Base-by-base conservation (phyloP, 495 filamentous ascomycete species). In the Trichocladium antarcticum region DNA sequence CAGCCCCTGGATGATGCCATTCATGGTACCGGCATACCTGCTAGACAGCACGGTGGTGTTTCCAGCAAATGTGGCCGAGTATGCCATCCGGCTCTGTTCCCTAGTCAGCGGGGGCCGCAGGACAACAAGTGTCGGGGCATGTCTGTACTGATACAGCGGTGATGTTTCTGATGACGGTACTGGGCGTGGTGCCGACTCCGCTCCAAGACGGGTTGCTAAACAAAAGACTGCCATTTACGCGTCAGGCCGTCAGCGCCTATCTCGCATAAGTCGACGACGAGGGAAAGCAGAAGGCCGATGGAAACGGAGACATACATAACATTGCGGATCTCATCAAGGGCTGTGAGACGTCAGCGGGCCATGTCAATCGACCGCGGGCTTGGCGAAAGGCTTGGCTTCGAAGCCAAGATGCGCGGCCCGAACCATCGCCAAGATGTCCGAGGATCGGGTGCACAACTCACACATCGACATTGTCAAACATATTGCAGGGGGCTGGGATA, bases 1-100 rank as follows among this genome's bases (percentile, higher is more conserved):
- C 3, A 95, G 73, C 32, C 90, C 89, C 46, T 76, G 61, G 38
- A 87, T 73, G 22, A 74, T 64, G 16, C 74, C 77, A 42, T 74
- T 76, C 9, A 68, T 59, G 15, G 62, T 68, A 4, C 73, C 67
- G 34, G 77, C 67, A 49, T 72, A 73, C 45, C 76, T 79, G 44
- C 73, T 74, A 4, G 85, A 84, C 11, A 95, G 71, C 1, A 84
- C 89, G 19, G 78, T 84, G 28, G 89, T 74, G 47, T 79, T 79
- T 47, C 68, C 68, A 20, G 74, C 58, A 36, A 83, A 62, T 37
- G 71, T 70, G 54, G 80, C 74, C 17, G 76, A 74, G 67, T 84
- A 89, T 44, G 79, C 74, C 43, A 84, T 70, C 60, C 75, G 74
- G 50, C 73, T 69, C 83, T 86, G 53, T n/a, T 36, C 42, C 1